These are phyloP conservation scores for Pseudogymnoascus sp. DNA, from an alignment of 2,329 filamentous ascomycete species.

Conservation along the genomic window DNA sequence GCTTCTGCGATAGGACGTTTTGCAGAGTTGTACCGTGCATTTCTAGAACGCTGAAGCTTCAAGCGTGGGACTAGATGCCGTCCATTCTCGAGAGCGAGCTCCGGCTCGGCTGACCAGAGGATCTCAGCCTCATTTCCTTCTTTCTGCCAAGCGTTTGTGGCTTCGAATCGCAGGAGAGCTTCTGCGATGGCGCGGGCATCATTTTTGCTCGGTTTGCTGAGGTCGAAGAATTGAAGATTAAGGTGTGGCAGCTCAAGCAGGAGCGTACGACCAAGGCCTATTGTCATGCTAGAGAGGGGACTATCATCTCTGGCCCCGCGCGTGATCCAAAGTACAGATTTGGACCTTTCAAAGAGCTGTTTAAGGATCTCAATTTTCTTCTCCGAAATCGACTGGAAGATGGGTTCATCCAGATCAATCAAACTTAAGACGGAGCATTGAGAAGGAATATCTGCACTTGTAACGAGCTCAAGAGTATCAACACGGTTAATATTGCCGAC, in stretches of 20 bases:
- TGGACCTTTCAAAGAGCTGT: constrained; percentile 12
- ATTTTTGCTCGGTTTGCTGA: background rate
- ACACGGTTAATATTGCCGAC: background rate
- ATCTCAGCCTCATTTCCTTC: background rate
- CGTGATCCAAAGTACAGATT: constrained; percentile 20
- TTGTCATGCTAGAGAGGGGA: constrained; percentile 15
- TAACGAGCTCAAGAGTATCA: constrained; percentile 11
- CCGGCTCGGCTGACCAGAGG: constrained; percentile 18
- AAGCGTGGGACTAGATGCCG: constrained; percentile 15
- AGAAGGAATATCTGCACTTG: background rate
- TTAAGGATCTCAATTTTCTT: constrained; percentile 20
- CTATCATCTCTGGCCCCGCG: constrained; percentile 8
- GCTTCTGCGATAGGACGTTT: constrained; percentile 13
- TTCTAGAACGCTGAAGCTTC: constrained; percentile 8
- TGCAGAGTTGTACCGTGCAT: constrained; percentile 15
- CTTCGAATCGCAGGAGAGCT: constrained; percentile 12
- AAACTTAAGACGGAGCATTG: constrained; percentile 17
- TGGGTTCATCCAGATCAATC: constrained; percentile 27
- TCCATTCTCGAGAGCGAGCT: constrained; percentile 13
- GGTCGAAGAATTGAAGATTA: constrained; percentile 15
- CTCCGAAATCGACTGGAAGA: constrained; percentile 18
- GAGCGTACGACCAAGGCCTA: constrained; percentile 14
- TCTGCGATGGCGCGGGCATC: constrained; percentile 11
- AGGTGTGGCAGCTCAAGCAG: constrained; percentile 15
- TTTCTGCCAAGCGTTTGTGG: background rate